Evolutionary conservation across 495 filamentous ascomycete genomes (phyloP).

Genomic region (Evansstolkia leycettana): DNA sequence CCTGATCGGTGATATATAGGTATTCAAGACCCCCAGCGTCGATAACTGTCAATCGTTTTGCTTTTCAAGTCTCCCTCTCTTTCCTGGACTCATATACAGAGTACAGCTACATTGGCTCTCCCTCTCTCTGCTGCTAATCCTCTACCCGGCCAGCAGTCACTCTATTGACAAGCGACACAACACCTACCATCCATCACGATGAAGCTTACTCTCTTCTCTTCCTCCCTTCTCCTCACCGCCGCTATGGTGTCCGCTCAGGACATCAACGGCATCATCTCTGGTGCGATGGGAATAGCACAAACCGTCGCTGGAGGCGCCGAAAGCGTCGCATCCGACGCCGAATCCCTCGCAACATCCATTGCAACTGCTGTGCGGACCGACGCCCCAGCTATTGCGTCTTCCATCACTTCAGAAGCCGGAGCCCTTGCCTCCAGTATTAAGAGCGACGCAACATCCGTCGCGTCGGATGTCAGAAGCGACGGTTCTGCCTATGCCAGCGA

Average conservation of each 20-base stretch:
- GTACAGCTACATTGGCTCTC: no score
- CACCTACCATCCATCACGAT: background rate
- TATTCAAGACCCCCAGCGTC: no score
- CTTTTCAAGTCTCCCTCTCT: no score
- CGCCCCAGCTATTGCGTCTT: background rate
- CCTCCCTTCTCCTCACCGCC: background rate
- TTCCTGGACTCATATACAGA: no score
- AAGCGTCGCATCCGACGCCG: background rate
- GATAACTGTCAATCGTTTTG: no score
- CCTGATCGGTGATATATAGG: no score
- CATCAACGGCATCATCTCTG: background rate
- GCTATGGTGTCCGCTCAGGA: background rate
- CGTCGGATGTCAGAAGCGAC: background rate
- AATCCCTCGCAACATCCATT: background rate
- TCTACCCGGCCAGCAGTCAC: no score
- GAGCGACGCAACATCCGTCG: background rate
- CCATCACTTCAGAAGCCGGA: background rate
- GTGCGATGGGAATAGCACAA: background rate
- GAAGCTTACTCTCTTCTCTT: background rate
- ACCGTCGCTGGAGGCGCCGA: background rate
- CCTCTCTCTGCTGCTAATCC: no score
- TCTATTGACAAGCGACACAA: no score
- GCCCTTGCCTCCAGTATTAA: background rate
- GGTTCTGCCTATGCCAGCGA: background rate
- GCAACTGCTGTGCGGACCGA: background rate